A percentile compares a stretch with the other conserved stretches of the same genome.
These are phyloP conservation scores for Paecilomyces dactylethromorphus DNA, from an alignment of 2,329 filamentous ascomycete species.

Conservation along the genomic window DNA sequence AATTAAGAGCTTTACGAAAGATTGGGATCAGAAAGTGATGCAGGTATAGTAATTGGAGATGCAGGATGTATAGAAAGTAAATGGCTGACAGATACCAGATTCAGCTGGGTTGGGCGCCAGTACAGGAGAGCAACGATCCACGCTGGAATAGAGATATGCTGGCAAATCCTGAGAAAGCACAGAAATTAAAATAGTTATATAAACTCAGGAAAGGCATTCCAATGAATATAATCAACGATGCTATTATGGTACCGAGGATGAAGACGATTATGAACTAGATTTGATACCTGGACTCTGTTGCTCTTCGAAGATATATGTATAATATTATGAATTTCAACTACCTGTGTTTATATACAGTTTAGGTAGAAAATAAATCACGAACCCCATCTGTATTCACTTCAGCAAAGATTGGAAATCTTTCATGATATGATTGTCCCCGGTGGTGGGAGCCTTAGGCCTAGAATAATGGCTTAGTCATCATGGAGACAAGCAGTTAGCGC, in stretches of 20 bases:
- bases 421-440: background rate
- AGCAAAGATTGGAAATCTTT: too few relatives aligned
- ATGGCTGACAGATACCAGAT: constrained; percentile 6
- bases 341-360: too few relatives aligned
- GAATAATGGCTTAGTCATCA: background rate
- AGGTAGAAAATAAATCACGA: too few relatives aligned
- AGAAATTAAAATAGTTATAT: constrained; percentile 4
- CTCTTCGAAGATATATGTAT: too few relatives aligned
- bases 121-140: constrained; percentile 12
- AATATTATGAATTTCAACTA: too few relatives aligned
- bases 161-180: constrained; percentile 10
- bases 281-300: background rate
- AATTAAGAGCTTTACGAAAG: constrained; percentile 30
- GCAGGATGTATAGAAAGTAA: background rate
- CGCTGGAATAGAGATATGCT: constrained; percentile 13
- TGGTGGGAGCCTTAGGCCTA: background rate
- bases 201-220: background rate
- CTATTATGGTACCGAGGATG: background rate
- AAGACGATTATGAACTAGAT: background rate
- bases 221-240: background rate
- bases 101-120: constrained; percentile 15
- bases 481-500: background rate
- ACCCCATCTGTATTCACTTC: too few relatives aligned
- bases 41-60: constrained; percentile 5
- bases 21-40: constrained; percentile 28